Base-by-base conservation (phyloP, 1,284 basidiomycete species). In the Tetrapyrgos nigripes region DNA sequence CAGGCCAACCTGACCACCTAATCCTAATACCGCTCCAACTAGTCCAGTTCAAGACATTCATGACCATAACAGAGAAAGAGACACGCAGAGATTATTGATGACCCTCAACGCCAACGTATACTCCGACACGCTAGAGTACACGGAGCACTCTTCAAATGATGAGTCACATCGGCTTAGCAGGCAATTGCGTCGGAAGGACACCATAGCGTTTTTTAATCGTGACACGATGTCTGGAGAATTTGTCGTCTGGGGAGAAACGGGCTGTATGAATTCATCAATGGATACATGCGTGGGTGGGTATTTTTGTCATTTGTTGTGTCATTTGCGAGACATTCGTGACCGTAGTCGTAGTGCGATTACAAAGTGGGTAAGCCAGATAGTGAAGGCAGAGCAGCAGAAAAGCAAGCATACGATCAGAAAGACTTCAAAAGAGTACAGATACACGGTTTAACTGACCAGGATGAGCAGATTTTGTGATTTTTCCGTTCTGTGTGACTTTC, bases 201-300 rank as follows among this genome's bases (percentile, higher is more conserved):
- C 86, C 86, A 71, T 84, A 92, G 73, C 95, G 87, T 79, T 93
- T 94, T 82, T 97, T 97, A 73, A 97, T 91, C 3, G 94, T 96
- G 58, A 97, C 93, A 62, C 96, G 90, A 73, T 98, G 96, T 62
- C 94, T 85, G 63, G 95, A 96, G 79, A 96, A 98, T 82, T 97
- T 97, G 85, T 97, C 96, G 74, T 98, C 96, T 17, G 96, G 96
- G 27, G 96, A 97, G 79, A 97, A 97, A 37, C 95, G 93, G 35
- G 95, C 95, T 96, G 68, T n/a, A 62, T 54, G 47, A n/a, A n/a
- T n/a, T n/a, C n/a, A n/a, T n/a, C n/a, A n/a, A n/a, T n/a, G n/a
- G n/a, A n/a, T n/a, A n/a, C n/a, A n/a, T n/a, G n/a, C n/a, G n/a
- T n/a, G n/a, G n/a, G n/a, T n/a, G n/a, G n/a, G n/a, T n/a, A n/a